A percentile compares a stretch with the other conserved stretches of the same genome.
Conservation (phyloP, 192 early-diverging fungal genomes). For the Hyaloraphidium curvatum region DNA sequence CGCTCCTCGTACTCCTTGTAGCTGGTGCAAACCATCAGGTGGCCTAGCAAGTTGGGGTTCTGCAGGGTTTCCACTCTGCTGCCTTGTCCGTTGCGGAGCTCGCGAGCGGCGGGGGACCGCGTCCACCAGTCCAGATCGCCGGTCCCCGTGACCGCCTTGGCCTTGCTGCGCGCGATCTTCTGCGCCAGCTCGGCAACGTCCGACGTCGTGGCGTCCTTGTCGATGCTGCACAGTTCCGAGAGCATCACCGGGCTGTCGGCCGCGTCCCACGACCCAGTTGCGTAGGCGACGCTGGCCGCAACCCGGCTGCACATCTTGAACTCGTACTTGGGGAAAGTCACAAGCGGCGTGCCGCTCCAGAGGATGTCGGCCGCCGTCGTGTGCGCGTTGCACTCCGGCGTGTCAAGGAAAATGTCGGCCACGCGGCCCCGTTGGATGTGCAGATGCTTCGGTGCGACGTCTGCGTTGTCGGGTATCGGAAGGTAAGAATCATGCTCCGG, state of each 20-base stretch:
- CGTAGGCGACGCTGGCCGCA: constrained; percentile 63
- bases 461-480: not conserved
- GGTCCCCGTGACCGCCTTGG: not conserved
- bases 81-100: not conserved
- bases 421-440: constrained; percentile 84
- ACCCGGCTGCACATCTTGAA: constrained; percentile 88
- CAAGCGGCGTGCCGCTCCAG: constrained; percentile 81
- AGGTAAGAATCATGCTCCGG: not conserved
- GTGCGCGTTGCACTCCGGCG: constrained; percentile 91
- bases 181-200: not conserved
- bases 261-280: constrained; percentile 35
- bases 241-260: not conserved
- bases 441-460: constrained; percentile 47
- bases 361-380: constrained; percentile 89
- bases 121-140: not conserved
- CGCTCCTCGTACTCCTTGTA: constrained; percentile 28
- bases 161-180: not conserved
- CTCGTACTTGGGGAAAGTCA: constrained; percentile 69
- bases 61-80: constrained; percentile 7
- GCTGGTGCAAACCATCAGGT: constrained; percentile 23
- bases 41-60: constrained; percentile 15
- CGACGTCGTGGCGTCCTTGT: not conserved
- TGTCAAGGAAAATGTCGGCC: constrained; percentile 82
- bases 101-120: not conserved
- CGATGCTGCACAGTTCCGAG: not conserved